These are phyloP conservation scores for Deinandra increscens DNA, from an alignment of 129 eudicot species.

Conservation along the genomic window DNA sequence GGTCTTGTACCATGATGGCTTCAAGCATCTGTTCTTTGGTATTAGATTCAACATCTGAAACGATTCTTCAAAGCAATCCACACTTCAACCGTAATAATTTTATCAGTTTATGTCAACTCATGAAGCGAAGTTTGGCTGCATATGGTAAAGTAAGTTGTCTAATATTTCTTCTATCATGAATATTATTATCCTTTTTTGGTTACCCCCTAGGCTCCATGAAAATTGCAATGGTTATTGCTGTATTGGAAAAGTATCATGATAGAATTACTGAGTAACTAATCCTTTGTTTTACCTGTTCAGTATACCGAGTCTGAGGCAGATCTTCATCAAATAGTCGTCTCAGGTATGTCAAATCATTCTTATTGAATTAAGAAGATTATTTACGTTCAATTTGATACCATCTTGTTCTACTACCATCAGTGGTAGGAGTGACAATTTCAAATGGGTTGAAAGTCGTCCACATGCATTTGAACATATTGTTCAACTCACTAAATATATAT, in stretches of 20 bases:
- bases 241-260: neutral
- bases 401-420: neutral
- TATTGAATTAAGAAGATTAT: neutral
- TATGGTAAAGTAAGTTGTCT: slow-evolving; percentile 49
- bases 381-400: neutral
- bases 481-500: too few relatives aligned
- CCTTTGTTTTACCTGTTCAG: slow-evolving; percentile 22
- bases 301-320: slow-evolving; percentile 54
- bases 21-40: slow-evolving; percentile 81
- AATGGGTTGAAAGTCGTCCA: neutral
- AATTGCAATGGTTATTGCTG: neutral
- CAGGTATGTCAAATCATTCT: slow-evolving; percentile 41
- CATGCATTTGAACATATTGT: neutral
- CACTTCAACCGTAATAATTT: slow-evolving; percentile 37
- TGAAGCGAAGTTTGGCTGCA: slow-evolving; percentile 57
- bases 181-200: neutral
- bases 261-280: neutral
- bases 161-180: neutral
- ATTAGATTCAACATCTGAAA: slow-evolving; percentile 71
- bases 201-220: neutral
- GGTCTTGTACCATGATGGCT: slow-evolving; percentile 72
- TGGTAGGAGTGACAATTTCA: neutral
- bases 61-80: slow-evolving; percentile 50
- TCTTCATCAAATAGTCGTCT: slow-evolving; percentile 60
- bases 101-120: slow-evolving; percentile 48